Conservation (phyloP, 2,329 filamentous ascomycete species). For the Sporothrix euskadiensis region DNA sequence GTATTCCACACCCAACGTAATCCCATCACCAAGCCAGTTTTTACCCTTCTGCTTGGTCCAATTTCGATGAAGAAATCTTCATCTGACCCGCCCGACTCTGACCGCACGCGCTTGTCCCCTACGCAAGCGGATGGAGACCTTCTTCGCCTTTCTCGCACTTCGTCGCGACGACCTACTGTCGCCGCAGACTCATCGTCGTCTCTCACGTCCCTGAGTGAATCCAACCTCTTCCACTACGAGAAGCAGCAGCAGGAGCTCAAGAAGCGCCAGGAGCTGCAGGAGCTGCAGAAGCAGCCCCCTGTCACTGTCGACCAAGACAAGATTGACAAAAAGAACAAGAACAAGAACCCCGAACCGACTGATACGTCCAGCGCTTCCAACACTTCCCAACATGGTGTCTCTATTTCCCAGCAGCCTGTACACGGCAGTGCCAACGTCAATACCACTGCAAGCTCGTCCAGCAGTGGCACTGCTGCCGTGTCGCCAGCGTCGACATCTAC, state of each 20-base stretch:
- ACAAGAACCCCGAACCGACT: background rate
- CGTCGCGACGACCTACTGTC: constrained; percentile 43
- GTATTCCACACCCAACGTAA: background rate
- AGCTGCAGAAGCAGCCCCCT: constrained; percentile 35
- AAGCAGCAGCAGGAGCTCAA: constrained; percentile 19
- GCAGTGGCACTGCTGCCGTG: constrained; percentile 23
- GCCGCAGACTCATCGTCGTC: constrained; percentile 42
- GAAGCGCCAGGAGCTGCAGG: constrained; percentile 22
- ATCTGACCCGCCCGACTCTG: constrained; percentile 55
- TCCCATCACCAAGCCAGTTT: background rate
- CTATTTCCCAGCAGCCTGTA: background rate
- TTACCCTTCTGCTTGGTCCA: constrained; percentile 5
- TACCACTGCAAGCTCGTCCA: constrained; percentile 15
- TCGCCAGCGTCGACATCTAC: constrained; percentile 39
- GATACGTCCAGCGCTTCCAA: background rate
- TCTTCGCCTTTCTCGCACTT: constrained; percentile 34
- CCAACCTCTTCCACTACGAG: constrained; percentile 15
- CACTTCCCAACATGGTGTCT: constrained; percentile 19
- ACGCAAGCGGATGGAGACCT: constrained; percentile 57
- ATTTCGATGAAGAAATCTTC: constrained; percentile 64
- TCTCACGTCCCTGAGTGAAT: constrained; percentile 31
- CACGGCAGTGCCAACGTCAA: constrained; percentile 1
- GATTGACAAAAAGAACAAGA: background rate
- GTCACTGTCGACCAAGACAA: background rate
- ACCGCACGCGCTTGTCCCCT: constrained; percentile 58